A percentile compares a stretch with the other conserved stretches of the same genome.
These are phyloP conservation scores for Cadophora malorum DNA, from an alignment of 2,329 filamentous ascomycete species.

Conservation along the genomic window DNA sequence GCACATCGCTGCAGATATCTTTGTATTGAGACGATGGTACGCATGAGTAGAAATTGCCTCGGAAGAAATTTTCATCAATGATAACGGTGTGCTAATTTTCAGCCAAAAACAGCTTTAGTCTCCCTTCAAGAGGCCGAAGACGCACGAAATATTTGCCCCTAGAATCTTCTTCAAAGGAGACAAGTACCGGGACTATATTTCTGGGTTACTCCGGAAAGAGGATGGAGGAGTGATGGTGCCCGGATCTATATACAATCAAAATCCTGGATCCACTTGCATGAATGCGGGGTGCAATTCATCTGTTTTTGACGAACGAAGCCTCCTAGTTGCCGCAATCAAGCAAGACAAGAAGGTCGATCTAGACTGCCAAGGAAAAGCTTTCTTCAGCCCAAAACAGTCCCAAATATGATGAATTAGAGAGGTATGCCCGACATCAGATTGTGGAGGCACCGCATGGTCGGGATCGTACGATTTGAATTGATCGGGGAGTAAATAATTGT, in stretches of 20 bases:
- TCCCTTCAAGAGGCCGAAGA: background rate
- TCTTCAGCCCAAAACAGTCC: background rate
- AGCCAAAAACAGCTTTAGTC: background rate
- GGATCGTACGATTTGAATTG: background rate
- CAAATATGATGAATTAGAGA: background rate
- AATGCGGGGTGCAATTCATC: conserved; percentile 15
- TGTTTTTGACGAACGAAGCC: background rate
- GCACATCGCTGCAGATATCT: background rate
- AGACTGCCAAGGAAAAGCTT: conserved; percentile 8
- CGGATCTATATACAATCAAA: background rate
- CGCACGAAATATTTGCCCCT: no score
- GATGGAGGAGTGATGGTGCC: background rate
- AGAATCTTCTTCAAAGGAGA: background rate
- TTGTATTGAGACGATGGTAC: background rate
- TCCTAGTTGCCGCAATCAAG: background rate
- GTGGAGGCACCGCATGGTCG: background rate
- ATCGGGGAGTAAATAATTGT: background rate
- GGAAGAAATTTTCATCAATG: background rate
- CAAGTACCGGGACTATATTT: background rate
- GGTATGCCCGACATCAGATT: background rate
- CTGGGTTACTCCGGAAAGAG: background rate
- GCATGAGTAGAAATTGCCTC: background rate
- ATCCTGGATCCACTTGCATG: conserved; percentile 1
- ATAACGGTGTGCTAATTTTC: background rate
- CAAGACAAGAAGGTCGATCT: background rate